phyloP scores from a whole-genome alignment of 345 rosid genomes.

The Dovyalis caffra region DNA sequence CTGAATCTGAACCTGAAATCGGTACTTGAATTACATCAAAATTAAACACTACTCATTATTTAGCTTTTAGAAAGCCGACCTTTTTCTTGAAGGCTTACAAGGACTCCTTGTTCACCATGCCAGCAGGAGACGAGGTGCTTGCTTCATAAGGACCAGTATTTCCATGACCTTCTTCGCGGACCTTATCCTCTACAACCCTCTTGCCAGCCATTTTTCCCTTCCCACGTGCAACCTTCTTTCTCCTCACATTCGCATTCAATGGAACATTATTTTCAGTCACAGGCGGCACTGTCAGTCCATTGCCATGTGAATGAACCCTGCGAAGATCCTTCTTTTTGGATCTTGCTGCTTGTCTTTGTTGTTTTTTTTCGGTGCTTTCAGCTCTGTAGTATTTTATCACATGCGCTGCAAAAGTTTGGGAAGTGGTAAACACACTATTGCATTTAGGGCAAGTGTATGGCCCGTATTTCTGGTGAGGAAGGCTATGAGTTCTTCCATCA shows the following conservation, averaged over 20 bases:
- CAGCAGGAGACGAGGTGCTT: not conserved
- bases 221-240: not conserved
- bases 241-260: not conserved
- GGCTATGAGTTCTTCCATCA: conserved; percentile 34
- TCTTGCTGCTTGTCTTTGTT: conserved; percentile 20
- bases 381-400: conserved; percentile 5
- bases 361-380: conserved; percentile 26
- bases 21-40: too few species aligned
- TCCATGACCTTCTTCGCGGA: not conserved
- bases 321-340: conserved; percentile 11
- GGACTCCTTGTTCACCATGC: not conserved
- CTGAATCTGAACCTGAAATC: too few species aligned
- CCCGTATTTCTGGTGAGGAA: conserved; percentile 20
- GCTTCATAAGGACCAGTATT: not conserved
- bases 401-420: conserved; percentile 33
- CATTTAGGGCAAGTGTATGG: conserved; percentile 33
- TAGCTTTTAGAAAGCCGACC: too few species aligned
- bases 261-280: not conserved
- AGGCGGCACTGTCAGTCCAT: conserved; percentile 10
- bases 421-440: not conserved
- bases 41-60: too few species aligned
- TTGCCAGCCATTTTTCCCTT: not conserved
- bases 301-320: not conserved
- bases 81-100: not conserved
- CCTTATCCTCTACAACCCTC: not conserved